Evolutionary conservation across 1,139 yeast genomes (phyloP).

Genomic region (Candida tunisiensis): DNA sequence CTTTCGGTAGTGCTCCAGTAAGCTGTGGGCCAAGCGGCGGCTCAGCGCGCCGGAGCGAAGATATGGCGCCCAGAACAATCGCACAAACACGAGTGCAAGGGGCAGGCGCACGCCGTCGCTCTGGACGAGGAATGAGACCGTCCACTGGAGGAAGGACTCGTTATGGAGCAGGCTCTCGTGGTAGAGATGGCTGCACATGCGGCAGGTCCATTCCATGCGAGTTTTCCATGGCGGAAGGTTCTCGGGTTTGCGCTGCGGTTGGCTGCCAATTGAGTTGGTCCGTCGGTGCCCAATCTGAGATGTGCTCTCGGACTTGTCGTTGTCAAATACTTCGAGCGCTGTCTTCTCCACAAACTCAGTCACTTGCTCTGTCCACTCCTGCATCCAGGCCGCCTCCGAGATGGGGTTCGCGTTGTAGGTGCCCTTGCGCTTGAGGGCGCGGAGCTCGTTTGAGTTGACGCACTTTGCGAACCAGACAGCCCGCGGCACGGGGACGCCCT

Average conservation of each 20-base stretch:
- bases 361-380: conserved; percentile 81
- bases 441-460: conserved; percentile 66
- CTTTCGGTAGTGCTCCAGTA: conserved; percentile 21
- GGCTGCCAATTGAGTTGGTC: not conserved
- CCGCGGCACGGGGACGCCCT: conserved; percentile 52
- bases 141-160: conserved; percentile 42
- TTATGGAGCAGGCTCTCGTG: conserved; percentile 51
- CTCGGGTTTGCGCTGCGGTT: conserved; percentile 12
- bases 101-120: conserved; percentile 32
- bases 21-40: conserved; percentile 25
- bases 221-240: conserved; percentile 25
- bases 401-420: conserved; percentile 3
- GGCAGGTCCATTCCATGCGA: conserved; percentile 40
- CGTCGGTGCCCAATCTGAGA: not conserved
- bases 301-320: no score
- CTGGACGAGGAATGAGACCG: conserved; percentile 36
- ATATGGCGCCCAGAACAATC: conserved; percentile 59
- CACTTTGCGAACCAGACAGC: conserved; percentile 88
- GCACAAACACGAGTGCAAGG: conserved; percentile 37
- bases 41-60: conserved; percentile 15
- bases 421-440: conserved; percentile 44
- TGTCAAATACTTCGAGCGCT: conserved; percentile 11
- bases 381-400: conserved; percentile 48
- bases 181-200: conserved; percentile 46
- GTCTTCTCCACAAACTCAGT: conserved; percentile 40